Percentiles rank a stretch among this genome's conserved stretches.
These are phyloP conservation scores for Glebionis coronaria DNA, from an alignment of 129 eudicot species.

Conservation along the genomic window DNA sequence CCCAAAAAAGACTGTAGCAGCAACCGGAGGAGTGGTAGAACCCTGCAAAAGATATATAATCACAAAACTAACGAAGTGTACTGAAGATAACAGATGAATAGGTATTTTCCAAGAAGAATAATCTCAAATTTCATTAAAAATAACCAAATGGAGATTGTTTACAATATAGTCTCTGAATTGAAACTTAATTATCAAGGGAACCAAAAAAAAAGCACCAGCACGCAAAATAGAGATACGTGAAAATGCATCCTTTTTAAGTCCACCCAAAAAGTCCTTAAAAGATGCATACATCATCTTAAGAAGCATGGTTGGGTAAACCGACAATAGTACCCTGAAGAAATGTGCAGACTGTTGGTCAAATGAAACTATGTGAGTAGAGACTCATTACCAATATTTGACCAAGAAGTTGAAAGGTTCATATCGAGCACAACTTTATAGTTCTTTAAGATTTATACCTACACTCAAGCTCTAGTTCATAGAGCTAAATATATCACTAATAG, in stretches of 20 bases:
- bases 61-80: background rate
- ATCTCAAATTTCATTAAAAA: background rate
- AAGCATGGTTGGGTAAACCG: too few species aligned
- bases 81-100: background rate
- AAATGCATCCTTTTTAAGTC: background rate
- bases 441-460: background rate
- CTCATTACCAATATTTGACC: background rate
- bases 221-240: too few species aligned
- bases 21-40: constrained; percentile 61
- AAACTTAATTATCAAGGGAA: background rate
- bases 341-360: background rate
- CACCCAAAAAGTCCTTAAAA: too few species aligned
- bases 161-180: background rate
- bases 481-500: background rate
- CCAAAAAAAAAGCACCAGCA: background rate
- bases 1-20: constrained; percentile 74
- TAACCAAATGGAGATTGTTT: background rate
- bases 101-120: background rate
- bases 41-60: constrained; percentile 38
- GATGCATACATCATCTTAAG: too few species aligned
- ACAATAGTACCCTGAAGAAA: too few species aligned
- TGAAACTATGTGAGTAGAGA: background rate
- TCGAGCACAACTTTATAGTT: background rate
- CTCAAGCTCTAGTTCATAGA: too few species aligned
- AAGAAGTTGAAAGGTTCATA: background rate